Conservation (phyloP, 805 yeast genomes). For the Starmerella vitae region DNA sequence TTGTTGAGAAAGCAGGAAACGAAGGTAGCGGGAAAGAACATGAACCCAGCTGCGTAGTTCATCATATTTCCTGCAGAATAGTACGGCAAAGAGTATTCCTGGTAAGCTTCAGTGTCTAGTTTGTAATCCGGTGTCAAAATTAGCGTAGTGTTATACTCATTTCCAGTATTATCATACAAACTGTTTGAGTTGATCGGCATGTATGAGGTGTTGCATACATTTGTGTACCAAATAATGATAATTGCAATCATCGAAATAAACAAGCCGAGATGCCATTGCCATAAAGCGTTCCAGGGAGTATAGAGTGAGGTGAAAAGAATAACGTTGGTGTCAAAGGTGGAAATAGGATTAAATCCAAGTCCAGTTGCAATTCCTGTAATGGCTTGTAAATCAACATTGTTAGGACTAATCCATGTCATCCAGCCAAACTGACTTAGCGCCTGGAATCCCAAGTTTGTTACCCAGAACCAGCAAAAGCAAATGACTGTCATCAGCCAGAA, state of each 20-base stretch:
- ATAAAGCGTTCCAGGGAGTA: conserved; percentile 28
- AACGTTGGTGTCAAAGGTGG: conserved; percentile 40
- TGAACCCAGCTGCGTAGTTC: conserved; percentile 44
- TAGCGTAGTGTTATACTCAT: conserved; percentile 34
- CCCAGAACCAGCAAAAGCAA: conserved; percentile 45
- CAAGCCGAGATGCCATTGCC: conserved; percentile 35
- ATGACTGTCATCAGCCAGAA: conserved; percentile 33
- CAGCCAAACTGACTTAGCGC: conserved; percentile 50
- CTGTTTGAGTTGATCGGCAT: conserved; percentile 36
- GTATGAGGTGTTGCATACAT: conserved; percentile 31
- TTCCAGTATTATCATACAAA: conserved; percentile 41
- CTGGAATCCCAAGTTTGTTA: conserved; percentile 50
- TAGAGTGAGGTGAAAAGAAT: conserved; percentile 28
- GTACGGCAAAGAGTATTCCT: conserved; percentile 54
- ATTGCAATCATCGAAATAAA: conserved; percentile 36
- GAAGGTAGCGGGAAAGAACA: conserved; percentile 43
- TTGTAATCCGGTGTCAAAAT: conserved; percentile 32
- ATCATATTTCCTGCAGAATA: conserved; percentile 50
- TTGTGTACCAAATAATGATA: conserved; percentile 31
- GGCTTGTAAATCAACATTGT: conserved; percentile 45
- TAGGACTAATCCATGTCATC: conserved; percentile 42
- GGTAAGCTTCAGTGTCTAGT: conserved; percentile 37
- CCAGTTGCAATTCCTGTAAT: conserved; percentile 41
- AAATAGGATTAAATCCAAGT: conserved; percentile 37
- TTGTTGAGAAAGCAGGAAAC: conserved; percentile 27